A percentile compares a stretch with the other conserved stretches of the same genome.
Conservation (phyloP, 192 early-diverging fungal species). For the Coemansia reversa region DNA sequence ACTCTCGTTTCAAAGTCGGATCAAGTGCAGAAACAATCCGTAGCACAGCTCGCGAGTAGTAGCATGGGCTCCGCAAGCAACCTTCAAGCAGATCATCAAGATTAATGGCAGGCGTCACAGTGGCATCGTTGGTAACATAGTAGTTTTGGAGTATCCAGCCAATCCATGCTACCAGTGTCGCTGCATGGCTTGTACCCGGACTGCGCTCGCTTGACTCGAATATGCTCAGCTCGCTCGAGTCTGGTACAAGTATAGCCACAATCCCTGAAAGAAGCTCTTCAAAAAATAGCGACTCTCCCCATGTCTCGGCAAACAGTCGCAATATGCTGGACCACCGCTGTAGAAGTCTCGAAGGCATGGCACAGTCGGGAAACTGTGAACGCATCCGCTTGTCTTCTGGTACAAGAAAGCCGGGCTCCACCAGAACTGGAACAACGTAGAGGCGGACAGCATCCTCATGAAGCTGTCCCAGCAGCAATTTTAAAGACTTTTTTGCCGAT, state of each 20-base stretch:
- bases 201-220: constrained; percentile 24
- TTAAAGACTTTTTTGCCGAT: constrained; percentile 24
- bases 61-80: constrained; percentile 60
- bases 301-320: constrained; percentile 39
- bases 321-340: constrained; percentile 49
- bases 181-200: constrained; percentile 52
- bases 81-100: constrained; percentile 60
- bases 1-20: constrained; percentile 28
- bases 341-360: constrained; percentile 39
- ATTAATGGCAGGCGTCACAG: constrained; percentile 15
- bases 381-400: constrained; percentile 59
- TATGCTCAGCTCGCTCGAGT: constrained; percentile 20
- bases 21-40: constrained; percentile 32
- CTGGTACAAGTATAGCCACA: constrained; percentile 24
- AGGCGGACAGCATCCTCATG: constrained; percentile 50
- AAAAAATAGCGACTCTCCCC: constrained; percentile 38
- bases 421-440: constrained; percentile 54
- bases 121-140: constrained; percentile 13
- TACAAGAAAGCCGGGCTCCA: constrained; percentile 59
- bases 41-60: constrained; percentile 52
- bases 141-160: constrained; percentile 49
- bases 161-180: constrained; percentile 62
- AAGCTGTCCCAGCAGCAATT: constrained; percentile 39
- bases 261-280: constrained; percentile 42
- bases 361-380: constrained; percentile 36